Evolutionary conservation across 2,329 filamentous ascomycete genomes (phyloP), one percentile per base, ranked within the genome.

Genomic region (Colletotrichum godetiae): DNA sequence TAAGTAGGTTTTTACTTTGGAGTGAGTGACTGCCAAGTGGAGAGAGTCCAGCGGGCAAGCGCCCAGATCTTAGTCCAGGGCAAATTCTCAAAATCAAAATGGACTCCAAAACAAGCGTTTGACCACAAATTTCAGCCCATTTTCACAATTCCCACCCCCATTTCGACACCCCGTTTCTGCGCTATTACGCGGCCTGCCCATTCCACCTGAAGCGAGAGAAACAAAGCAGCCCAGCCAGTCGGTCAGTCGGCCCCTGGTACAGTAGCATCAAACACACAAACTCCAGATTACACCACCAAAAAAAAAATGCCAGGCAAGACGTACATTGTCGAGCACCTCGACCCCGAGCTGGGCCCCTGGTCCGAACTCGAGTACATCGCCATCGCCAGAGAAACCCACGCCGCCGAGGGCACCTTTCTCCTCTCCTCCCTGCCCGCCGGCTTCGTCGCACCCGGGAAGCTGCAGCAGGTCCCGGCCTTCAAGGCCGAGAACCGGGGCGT

Each of bases 271-370:
- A 19, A 22, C 63, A 67, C 22, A 70, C 31, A 63, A 31, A 37
- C 12, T 13, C 56, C 33, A 27, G 13, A 22, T 42, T 10, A 53
- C 24, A 27, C 22, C 12, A 29, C 19, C 13, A 19, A 62, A 56
- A 29, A 24, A 70, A 56, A n/a, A 27, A 73, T 73, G 71, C 19
- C 68, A 10, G 81, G 82, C 76, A 94, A 95, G 84, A 95, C 92
- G 56, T 98, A 97, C 84, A 94, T 98, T 79, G 95, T 98, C 78
- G 96, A 98, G 87, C 96, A 99, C 84, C 92, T 99, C 76, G 97
- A 99, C 85, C 92, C 94, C 53, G 97, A 99, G 84, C 89, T 99
- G 35, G 97, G 97, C 42, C 90, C 91, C 53, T 99, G 97, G 97
- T 98, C 97, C 29, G 92, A 94, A 76, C 90, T 98, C 66, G 97